Evolutionary conservation across 371 early-diverging fungal species (phyloP).

Genomic region (Lichtheimia ramosa): DNA sequence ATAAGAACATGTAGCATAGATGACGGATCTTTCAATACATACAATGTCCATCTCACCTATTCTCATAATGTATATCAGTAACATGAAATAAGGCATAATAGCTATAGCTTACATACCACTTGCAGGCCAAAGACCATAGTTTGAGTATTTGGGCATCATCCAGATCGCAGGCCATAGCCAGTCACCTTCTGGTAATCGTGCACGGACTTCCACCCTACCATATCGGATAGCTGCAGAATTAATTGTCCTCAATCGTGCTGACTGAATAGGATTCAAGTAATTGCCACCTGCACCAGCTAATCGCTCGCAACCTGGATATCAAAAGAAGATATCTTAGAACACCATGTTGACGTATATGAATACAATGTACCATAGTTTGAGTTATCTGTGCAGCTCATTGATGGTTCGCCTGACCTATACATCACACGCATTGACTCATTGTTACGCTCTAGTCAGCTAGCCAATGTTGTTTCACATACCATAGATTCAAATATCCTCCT

Average conservation of each 20-base stretch:
- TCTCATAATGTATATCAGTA: not conserved
- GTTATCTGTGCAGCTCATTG: constrained; percentile 40
- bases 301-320: constrained; percentile 54
- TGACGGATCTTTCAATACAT: constrained; percentile 2
- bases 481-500: constrained; percentile 37
- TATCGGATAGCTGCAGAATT: constrained; percentile 52
- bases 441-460: not conserved
- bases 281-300: constrained; percentile 47
- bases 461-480: constrained; percentile 18
- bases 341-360: not conserved
- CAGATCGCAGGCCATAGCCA: constrained; percentile 73
- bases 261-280: constrained; percentile 69
- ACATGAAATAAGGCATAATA: not conserved
- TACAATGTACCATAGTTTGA: constrained; percentile 31
- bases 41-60: constrained; percentile 54
- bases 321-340: not conserved
- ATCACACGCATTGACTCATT: not conserved
- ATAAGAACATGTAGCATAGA: constrained; percentile 2
- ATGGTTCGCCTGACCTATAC: constrained; percentile 31
- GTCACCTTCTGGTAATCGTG: constrained; percentile 66
- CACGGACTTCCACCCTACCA: constrained; percentile 68
- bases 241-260: constrained; percentile 53
- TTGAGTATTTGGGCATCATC: constrained; percentile 69
- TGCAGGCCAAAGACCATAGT: constrained; percentile 75
- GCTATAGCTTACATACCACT: constrained; percentile 49